Base-by-base conservation (phyloP, 345 rosid genomes). In the Psidium friedrichsthalianum region DNA sequence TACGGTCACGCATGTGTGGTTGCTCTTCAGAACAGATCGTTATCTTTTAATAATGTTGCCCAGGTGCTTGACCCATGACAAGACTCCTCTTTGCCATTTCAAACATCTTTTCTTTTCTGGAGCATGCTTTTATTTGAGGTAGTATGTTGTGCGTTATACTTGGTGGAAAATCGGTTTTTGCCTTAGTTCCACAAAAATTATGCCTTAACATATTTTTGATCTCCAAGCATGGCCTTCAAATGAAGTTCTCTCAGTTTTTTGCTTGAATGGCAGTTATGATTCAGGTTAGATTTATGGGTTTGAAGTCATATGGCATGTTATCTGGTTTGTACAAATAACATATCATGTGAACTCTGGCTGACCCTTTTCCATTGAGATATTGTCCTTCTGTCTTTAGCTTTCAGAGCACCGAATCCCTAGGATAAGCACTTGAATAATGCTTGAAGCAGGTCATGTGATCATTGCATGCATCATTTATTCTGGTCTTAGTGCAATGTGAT, bases 11-110 rank as follows among this genome's bases (percentile, higher is more conserved):
- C 95, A 84, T 95, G 98, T 86, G 95, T 95, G 83, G 90, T 95
- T 82, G 93, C 98, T 87, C 96, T 97, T 89, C 98, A 97, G 89
- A 97, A 97, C 88, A 90, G 97, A 64, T 91, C 99, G 82, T 57
- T 91, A 85, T 88, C 90, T 84, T 87, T 88, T 87, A 91, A 83
- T 90, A 95, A 94, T 86, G 86, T 89, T 42, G 90, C 92, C 24
- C 96, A 95, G 95, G 99, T 97, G 53, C 59, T 29, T 81, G 40
- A 74, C 36, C 47, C 47, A 74, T 32, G 6, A 49, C 22, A 1
- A 42, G 83, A 85, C 32, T 40, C 14, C 36, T 53, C 78, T 69
- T 22, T 69, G 78, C 47, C 47, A 18, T 59, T 32, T 29, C 32
- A 53, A n/a, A 27, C 12, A 40, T 83, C 11, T 15, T 56, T 54